phyloP scores from a whole-genome alignment of 2,329 filamentous ascomycete species.

The Aphanoascus verrucosus region DNA sequence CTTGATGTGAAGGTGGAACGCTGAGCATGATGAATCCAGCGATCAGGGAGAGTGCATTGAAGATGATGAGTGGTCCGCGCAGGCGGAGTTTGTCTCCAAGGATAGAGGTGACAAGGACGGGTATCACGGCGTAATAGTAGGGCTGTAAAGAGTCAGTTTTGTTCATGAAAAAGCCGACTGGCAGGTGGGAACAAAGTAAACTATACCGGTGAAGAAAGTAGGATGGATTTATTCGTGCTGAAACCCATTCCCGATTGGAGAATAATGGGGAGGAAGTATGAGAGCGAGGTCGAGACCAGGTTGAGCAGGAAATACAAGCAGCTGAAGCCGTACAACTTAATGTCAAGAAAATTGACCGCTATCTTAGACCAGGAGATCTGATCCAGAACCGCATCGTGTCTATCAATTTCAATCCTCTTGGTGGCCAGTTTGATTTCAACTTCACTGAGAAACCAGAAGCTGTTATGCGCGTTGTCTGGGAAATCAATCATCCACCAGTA shows the following conservation, averaged over 20 bases:
- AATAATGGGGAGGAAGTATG: slow-evolving; percentile 55
- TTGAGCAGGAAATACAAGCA: slow-evolving; percentile 57
- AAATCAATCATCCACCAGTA: slow-evolving; percentile 65
- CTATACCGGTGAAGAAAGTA: slow-evolving; percentile 49
- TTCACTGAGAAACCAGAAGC: slow-evolving; percentile 47
- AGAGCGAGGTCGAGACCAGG: slow-evolving; percentile 53
- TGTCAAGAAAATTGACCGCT: slow-evolving; percentile 46
- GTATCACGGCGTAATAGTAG: slow-evolving; percentile 57
- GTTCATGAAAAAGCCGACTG: background rate
- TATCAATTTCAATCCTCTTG: slow-evolving; percentile 49
- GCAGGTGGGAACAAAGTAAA: background rate
- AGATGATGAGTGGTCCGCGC: slow-evolving; percentile 52
- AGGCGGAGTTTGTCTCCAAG: slow-evolving; percentile 51
- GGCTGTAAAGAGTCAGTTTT: slow-evolving; percentile 29
- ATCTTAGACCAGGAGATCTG: slow-evolving; percentile 47
- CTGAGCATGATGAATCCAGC: slow-evolving; percentile 56
- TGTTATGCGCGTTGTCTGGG: slow-evolving; percentile 49
- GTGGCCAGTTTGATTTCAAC: slow-evolving; percentile 49
- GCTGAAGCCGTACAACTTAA: slow-evolving; percentile 55
- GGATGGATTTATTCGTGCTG: slow-evolving; percentile 43
- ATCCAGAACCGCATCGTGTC: slow-evolving; percentile 49
- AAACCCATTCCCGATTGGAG: slow-evolving; percentile 48
- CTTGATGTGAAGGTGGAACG: slow-evolving; percentile 43
- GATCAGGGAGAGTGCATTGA: slow-evolving; percentile 54
- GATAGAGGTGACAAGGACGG: slow-evolving; percentile 52